These are phyloP conservation scores for Aspergillus cristatus DNA, from an alignment of 495 filamentous ascomycete species.

Conservation along the genomic window DNA sequence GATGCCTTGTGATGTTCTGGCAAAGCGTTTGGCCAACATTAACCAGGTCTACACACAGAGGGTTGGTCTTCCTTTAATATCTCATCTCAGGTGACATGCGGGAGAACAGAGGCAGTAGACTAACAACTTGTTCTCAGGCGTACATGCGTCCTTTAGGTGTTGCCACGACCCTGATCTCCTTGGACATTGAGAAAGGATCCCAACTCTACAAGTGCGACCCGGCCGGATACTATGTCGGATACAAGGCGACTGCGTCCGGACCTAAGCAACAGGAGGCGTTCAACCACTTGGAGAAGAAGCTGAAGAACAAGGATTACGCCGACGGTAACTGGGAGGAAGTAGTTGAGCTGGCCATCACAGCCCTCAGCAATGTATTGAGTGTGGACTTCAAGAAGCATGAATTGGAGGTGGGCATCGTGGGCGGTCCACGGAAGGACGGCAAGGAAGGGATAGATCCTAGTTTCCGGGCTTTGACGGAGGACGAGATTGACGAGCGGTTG, in stretches of 20 bases:
- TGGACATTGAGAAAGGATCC: constrained; percentile 88
- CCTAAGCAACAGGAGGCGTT: constrained; percentile 98
- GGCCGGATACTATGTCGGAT: constrained; percentile 93
- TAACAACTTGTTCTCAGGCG: constrained; percentile 50
- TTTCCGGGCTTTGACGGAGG: constrained; percentile 87
- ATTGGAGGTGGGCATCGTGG: constrained; percentile 94
- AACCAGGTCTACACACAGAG: constrained; percentile 98
- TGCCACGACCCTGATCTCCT: constrained; percentile 84
- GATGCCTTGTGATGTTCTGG: constrained; percentile 95
- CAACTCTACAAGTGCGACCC: constrained; percentile 98
- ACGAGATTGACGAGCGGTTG: constrained; percentile 96
- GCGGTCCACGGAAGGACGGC: constrained; percentile 69
- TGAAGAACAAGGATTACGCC: constrained; percentile 97
- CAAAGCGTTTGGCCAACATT: constrained; percentile 96
- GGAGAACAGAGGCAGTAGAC: too few species aligned
- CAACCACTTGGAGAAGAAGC: constrained; percentile 97
- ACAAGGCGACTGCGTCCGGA: constrained; percentile 94
- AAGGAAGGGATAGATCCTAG: constrained; percentile 64
- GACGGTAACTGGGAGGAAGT: constrained; percentile 95
- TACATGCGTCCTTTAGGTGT: constrained; percentile 98
- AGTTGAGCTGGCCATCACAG: constrained; percentile 89
- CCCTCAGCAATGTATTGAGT: constrained; percentile 88
- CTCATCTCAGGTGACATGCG: neutral
- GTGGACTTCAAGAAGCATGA: constrained; percentile 99
- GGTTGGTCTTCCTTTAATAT: constrained; percentile 42